Percentiles rank a stretch among this genome's conserved stretches.
Evolutionary conservation across 1,284 basidiomycete genomes (phyloP).

Genomic region (Marasmius tenuissimus): DNA sequence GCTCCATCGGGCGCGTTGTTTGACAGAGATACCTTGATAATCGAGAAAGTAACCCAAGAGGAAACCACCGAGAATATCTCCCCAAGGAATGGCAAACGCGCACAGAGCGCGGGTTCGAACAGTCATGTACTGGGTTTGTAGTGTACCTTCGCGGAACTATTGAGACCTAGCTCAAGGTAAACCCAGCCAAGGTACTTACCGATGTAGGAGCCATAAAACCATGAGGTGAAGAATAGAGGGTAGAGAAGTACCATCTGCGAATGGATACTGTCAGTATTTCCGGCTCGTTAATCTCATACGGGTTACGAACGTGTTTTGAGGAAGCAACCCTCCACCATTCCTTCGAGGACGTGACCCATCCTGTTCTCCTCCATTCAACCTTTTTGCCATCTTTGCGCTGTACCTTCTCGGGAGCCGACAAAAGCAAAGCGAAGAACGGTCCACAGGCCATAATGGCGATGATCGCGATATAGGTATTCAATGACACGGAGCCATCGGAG

Average conservation of each 20-base stretch:
- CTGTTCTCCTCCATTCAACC: slow-evolving; percentile 27
- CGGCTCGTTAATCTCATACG: not conserved
- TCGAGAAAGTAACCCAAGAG: slow-evolving; percentile 33
- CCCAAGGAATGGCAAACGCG: slow-evolving; percentile 30
- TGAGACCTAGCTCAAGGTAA: not conserved
- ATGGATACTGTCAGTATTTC: not conserved
- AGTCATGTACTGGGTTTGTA: slow-evolving; percentile 33
- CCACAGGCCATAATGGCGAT: slow-evolving; percentile 36
- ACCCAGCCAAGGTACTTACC: slow-evolving; percentile 11
- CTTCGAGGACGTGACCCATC: slow-evolving; percentile 25
- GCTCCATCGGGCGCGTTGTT: slow-evolving; percentile 29
- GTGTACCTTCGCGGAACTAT: slow-evolving; percentile 17
- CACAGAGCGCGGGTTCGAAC: slow-evolving; percentile 30
- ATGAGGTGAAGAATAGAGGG: slow-evolving; percentile 32
- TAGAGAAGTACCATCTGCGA: slow-evolving; percentile 29
- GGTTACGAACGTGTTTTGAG: slow-evolving; percentile 22
- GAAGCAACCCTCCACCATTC: slow-evolving; percentile 29
- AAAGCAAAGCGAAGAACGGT: slow-evolving; percentile 29
- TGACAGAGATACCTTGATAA: slow-evolving; percentile 25
- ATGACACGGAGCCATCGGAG: slow-evolving; percentile 29
- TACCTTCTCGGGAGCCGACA: slow-evolving; percentile 30
- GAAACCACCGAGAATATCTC: slow-evolving; percentile 31
- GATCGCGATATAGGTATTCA: slow-evolving; percentile 31
- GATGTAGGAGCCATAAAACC: slow-evolving; percentile 34
- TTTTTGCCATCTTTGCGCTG: slow-evolving; percentile 30